These are phyloP conservation scores for Ophiosphaerella narmari DNA, from an alignment of 2,329 filamentous ascomycete species.

Conservation along the genomic window DNA sequence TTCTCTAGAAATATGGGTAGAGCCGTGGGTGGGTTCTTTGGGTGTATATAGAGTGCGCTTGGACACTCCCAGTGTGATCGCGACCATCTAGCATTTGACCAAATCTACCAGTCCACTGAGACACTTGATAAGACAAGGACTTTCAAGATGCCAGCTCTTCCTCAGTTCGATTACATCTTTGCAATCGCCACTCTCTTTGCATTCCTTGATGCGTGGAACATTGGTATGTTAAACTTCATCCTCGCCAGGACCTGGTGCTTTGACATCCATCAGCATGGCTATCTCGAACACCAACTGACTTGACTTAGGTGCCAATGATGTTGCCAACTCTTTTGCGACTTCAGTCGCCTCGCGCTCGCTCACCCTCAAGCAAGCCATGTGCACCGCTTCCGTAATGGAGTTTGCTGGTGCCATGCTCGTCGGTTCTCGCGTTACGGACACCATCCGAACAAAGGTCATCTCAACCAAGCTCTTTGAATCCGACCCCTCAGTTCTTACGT, in stretches of 20 bases:
- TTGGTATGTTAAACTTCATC: constrained; percentile 49
- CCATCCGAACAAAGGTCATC: constrained; percentile 56
- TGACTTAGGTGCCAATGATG: constrained; percentile 54
- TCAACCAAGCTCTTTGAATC: constrained; percentile 50
- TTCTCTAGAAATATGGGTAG: constrained; percentile 2
- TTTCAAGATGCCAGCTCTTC: constrained; percentile 44
- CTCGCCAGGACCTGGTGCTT: too few species aligned
- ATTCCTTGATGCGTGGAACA: constrained; percentile 70
- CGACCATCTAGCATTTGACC: constrained; percentile 10
- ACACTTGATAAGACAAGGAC: constrained; percentile 9
- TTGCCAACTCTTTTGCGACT: constrained; percentile 56
- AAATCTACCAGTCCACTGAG: constrained; percentile 9
- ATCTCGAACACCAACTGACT: constrained; percentile 1
- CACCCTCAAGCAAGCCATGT: constrained; percentile 55
- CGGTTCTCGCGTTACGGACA: constrained; percentile 50
- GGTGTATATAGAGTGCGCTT: constrained; percentile 19
- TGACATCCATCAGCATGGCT: too few species aligned
- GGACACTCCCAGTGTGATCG: neutral
- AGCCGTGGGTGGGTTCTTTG: constrained; percentile 1
- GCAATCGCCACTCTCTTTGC: constrained; percentile 69
- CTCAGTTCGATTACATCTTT: constrained; percentile 66
- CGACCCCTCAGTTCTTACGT: constrained; percentile 55
- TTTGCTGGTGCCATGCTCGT: constrained; percentile 52
- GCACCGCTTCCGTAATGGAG: constrained; percentile 51
- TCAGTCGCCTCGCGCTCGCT: constrained; percentile 54